Conservation (phyloP, 306 rosid species). For the Vigna reflexopilosa region DNA sequence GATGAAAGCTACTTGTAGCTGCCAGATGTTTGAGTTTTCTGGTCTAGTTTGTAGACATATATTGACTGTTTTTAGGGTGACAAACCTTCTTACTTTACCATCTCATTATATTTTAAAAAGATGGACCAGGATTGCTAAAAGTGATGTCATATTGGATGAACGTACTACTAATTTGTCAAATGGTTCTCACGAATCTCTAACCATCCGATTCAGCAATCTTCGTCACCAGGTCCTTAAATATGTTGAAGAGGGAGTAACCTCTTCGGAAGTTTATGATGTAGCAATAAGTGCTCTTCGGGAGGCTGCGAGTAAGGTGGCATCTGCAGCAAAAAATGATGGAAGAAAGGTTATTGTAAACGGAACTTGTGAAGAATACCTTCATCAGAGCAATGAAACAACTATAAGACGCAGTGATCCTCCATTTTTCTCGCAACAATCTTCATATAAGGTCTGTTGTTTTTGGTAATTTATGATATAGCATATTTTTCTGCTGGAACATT, state of each 20-base stretch:
- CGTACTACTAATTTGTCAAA: slow-evolving; percentile 27
- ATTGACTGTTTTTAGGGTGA: slow-evolving; percentile 52
- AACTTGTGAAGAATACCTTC: slow-evolving; percentile 31
- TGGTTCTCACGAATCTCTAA: slow-evolving; percentile 38
- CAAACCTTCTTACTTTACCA: slow-evolving; percentile 47
- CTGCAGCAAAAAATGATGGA: slow-evolving; percentile 41
- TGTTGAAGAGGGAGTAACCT: slow-evolving; percentile 42
- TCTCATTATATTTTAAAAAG: slow-evolving; percentile 48
- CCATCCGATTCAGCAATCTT: slow-evolving; percentile 44
- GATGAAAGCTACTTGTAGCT: slow-evolving; percentile 47
- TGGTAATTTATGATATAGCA: slow-evolving; percentile 11
- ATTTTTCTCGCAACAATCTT: slow-evolving; percentile 40
- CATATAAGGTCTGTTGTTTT: slow-evolving; percentile 40
- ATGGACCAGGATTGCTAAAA: slow-evolving; percentile 51
- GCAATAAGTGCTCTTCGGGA: slow-evolving; percentile 45
- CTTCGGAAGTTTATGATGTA: slow-evolving; percentile 28
- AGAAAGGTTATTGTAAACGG: slow-evolving; percentile 38
- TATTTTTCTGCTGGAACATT: slow-evolving; percentile 17
- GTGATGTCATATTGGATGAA: slow-evolving; percentile 42
- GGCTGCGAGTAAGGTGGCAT: slow-evolving; percentile 47
- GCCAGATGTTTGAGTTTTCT: slow-evolving; percentile 54
- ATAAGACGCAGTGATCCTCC: slow-evolving; percentile 30
- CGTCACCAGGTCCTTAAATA: slow-evolving; percentile 44
- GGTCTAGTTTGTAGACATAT: slow-evolving; percentile 53
- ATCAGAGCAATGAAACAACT: slow-evolving; percentile 40